Conservation (phyloP, 129 eudicot species). For the Kitagawia praeruptora region DNA sequence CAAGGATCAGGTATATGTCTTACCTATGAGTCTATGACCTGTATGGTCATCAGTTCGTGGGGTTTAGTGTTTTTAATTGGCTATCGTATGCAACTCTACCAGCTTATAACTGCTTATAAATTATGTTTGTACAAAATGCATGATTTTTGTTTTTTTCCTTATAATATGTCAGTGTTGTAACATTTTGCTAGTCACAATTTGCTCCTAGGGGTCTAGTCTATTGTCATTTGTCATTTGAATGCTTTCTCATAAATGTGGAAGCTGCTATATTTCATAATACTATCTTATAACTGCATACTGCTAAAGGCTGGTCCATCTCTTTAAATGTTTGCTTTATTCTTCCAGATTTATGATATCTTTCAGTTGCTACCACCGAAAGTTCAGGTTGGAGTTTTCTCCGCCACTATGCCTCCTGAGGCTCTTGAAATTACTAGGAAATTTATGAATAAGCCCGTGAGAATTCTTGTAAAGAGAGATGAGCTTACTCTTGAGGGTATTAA, state of each 20-base stretch:
- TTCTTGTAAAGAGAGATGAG: conserved; percentile 36
- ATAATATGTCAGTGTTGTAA: neutral
- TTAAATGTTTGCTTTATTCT: neutral
- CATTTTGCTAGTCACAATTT: neutral
- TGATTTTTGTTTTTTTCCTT: neutral
- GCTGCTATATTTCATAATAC: neutral
- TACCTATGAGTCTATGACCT: neutral
- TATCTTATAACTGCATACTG: neutral
- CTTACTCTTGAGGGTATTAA: conserved; percentile 31
- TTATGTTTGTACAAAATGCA: neutral
- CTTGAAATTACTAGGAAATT: conserved; percentile 19
- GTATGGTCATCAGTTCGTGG: neutral
- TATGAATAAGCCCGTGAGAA: conserved; percentile 32
- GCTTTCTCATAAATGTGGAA: neutral
- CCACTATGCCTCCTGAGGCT: conserved; percentile 28
- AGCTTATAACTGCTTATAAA: neutral
- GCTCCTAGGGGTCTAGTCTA: neutral
- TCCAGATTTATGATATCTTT: conserved; percentile 36
- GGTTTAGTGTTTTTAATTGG: neutral
- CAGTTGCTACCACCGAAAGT: conserved; percentile 33
- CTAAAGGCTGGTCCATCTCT: neutral
- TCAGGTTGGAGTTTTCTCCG: conserved; percentile 36
- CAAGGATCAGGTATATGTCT: conserved; percentile 22
- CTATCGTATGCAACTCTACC: neutral
- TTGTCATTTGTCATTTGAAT: neutral